Percentiles rank a stretch among this genome's conserved stretches.
These are phyloP conservation scores for Arabis alpina DNA, from an alignment of 345 rosid species.

Conservation along the genomic window DNA sequence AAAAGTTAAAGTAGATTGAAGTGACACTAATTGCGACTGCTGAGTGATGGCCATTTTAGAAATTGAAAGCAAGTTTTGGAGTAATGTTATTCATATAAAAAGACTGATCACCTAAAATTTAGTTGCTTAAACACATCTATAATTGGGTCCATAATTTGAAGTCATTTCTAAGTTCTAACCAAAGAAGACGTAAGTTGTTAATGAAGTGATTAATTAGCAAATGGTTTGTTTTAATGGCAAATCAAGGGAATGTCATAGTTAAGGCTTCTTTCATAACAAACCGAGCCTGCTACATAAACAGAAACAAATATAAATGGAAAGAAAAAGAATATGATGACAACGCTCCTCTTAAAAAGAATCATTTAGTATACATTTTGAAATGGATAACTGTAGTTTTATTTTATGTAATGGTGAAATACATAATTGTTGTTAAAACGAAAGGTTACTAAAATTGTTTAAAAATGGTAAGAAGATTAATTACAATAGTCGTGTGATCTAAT, in stretches of 20 bases:
- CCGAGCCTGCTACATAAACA: conserved; percentile 4
- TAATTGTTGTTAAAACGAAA: background rate
- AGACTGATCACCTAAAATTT: conserved; percentile 35
- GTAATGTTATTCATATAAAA: conserved; percentile 17
- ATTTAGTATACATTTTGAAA: background rate
- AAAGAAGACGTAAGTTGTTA: conserved; percentile 18
- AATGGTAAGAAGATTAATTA: background rate
- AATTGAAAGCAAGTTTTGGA: conserved; percentile 1
- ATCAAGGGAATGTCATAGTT: conserved; percentile 4
- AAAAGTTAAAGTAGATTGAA: background rate
- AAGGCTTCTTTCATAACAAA: background rate
- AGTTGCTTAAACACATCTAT: conserved; percentile 15
- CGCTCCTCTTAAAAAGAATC: background rate
- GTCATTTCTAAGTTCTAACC: conserved; percentile 30
- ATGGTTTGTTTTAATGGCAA: background rate
- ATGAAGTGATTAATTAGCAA: conserved; percentile 24
- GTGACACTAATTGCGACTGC: conserved; percentile 18
- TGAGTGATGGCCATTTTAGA: conserved; percentile 1
- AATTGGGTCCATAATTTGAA: conserved; percentile 20
- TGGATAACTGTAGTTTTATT: background rate
- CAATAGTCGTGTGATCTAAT: background rate
- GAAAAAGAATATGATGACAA: too few relatives aligned
- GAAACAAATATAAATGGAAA: background rate
- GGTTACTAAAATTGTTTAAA: background rate
- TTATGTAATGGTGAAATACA: background rate